A percentile compares a stretch with the other conserved stretches of the same genome.
These are phyloP conservation scores for Rhynchospora breviuscula DNA, from an alignment of 176 grass and related monocot genomes.

Conservation along the genomic window DNA sequence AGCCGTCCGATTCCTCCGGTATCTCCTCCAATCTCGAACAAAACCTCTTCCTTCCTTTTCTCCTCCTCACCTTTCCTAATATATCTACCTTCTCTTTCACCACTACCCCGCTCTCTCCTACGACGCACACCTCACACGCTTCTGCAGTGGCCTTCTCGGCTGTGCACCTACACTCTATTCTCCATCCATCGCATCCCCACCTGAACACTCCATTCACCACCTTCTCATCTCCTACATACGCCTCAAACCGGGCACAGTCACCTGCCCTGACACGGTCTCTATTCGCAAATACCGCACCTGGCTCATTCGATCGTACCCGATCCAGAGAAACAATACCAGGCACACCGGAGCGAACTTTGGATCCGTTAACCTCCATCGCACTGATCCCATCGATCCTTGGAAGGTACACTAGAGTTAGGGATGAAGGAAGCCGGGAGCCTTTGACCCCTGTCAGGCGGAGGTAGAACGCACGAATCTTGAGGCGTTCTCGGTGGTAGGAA, in stretches of 20 bases:
- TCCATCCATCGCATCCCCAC: conserved; percentile 16
- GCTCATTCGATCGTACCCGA: conserved; percentile 16
- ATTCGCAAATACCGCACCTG: conserved; percentile 28
- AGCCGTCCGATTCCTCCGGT: conserved; percentile 35
- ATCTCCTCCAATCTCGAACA: conserved; percentile 34
- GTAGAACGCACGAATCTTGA: conserved; percentile 33
- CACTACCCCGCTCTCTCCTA: conserved; percentile 15
- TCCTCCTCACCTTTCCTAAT: background rate
- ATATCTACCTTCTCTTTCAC: conserved; percentile 19
- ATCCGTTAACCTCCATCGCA: conserved; percentile 34
- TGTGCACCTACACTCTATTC: conserved; percentile 27
- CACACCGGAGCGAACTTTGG: conserved; percentile 8
- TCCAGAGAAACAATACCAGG: conserved; percentile 33
- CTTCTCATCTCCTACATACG: conserved; percentile 33
- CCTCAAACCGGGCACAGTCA: conserved; percentile 28
- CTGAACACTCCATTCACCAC: conserved; percentile 34
- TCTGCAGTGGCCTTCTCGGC: background rate
- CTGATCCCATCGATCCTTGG: conserved; percentile 24
- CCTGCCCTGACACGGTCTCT: conserved; percentile 26
- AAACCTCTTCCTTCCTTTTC: conserved; percentile 12
- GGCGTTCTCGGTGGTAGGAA: conserved; percentile 17
- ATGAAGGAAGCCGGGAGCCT: background rate
- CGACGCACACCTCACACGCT: conserved; percentile 12
- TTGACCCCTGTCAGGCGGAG: conserved; percentile 13
- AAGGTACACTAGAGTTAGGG: conserved; percentile 31